Conservation (phyloP, 2,329 filamentous ascomycete genomes). For the Acarospora socialis region DNA sequence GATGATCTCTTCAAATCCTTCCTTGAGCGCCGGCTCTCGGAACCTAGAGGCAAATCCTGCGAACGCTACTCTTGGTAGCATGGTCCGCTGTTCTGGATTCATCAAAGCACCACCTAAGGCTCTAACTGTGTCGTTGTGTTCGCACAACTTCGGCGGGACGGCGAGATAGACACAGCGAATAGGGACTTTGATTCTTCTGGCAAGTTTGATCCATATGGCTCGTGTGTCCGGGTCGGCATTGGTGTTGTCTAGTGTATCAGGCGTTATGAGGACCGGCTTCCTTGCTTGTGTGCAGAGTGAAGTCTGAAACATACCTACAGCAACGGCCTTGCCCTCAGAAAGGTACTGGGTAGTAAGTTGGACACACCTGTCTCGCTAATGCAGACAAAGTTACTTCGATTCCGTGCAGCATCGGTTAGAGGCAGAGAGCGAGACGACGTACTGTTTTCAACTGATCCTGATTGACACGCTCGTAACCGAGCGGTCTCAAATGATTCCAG, state of each 20-base stretch:
- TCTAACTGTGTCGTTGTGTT: slow-evolving; percentile 80
- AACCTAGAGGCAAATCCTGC: slow-evolving; percentile 59
- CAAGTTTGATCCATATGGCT: slow-evolving; percentile 63
- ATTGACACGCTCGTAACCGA: slow-evolving; percentile 75
- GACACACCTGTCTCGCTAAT: slow-evolving; percentile 45
- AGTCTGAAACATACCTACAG: slow-evolving; percentile 48
- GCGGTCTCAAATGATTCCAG: slow-evolving; percentile 58
- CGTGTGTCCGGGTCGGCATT: slow-evolving; percentile 71
- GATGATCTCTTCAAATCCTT: slow-evolving; percentile 73
- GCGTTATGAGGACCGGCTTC: neutral
- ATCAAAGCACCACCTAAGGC: slow-evolving; percentile 44
- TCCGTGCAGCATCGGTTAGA: too few species aligned
- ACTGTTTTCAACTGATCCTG: slow-evolving; percentile 74
- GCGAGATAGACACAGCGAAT: slow-evolving; percentile 81
- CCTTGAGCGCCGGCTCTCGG: slow-evolving; percentile 52
- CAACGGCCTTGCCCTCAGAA: slow-evolving; percentile 52
- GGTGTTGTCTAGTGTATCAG: slow-evolving; percentile 61
- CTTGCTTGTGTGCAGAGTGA: slow-evolving; percentile 8
- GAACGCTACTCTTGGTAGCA: slow-evolving; percentile 70
- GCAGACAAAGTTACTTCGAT: too few species aligned
- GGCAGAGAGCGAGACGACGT: slow-evolving; percentile 18
- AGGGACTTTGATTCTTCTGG: slow-evolving; percentile 53
- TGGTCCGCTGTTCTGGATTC: slow-evolving; percentile 67
- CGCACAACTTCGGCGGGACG: slow-evolving; percentile 51
- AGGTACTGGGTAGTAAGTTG: slow-evolving; percentile 57